Conservation (phyloP, 2,329 filamentous ascomycete genomes). For the Trichoderma citrinoviride region DNA sequence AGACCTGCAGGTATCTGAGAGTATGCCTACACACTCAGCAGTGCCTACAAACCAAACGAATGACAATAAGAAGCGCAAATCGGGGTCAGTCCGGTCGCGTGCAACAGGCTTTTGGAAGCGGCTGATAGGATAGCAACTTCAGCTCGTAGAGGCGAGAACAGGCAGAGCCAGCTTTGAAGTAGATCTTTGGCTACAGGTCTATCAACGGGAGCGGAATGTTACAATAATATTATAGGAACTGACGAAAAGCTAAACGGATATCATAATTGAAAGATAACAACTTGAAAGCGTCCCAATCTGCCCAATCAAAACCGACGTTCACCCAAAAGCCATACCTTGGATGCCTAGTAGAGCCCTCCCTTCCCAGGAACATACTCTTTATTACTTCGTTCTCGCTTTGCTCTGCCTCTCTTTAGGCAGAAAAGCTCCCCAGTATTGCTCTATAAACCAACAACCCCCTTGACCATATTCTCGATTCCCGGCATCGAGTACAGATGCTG, state of each 20-base stretch:
- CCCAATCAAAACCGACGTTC: not conserved
- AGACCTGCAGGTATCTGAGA: not conserved
- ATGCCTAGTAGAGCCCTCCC: not conserved
- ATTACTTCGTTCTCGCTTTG: not conserved
- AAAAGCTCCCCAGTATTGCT: not conserved
- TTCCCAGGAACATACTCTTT: not conserved
- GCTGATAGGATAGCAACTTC: not conserved
- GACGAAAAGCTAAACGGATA: not conserved
- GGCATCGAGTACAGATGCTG: not conserved
- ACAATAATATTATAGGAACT: not conserved
- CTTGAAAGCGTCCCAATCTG: not conserved
- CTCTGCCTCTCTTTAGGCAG: not conserved
- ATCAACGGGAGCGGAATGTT: not conserved
- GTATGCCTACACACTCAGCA: not conserved
- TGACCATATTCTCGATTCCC: slow-evolving; percentile 1
- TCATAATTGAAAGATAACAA: not conserved
- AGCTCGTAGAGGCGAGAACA: not conserved
- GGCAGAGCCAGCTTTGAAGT: not conserved
- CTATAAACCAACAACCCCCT: not conserved
- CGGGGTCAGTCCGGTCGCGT: not conserved
- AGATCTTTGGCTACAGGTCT: not conserved
- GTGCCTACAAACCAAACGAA: not conserved
- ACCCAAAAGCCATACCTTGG: not conserved
- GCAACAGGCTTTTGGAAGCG: slow-evolving; percentile 4
- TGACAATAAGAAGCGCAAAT: not conserved